Evolutionary conservation across 2,329 filamentous ascomycete genomes (phyloP), one percentile per base, ranked within the genome.

Genomic region (Cryphonectria nitschkei): DNA sequence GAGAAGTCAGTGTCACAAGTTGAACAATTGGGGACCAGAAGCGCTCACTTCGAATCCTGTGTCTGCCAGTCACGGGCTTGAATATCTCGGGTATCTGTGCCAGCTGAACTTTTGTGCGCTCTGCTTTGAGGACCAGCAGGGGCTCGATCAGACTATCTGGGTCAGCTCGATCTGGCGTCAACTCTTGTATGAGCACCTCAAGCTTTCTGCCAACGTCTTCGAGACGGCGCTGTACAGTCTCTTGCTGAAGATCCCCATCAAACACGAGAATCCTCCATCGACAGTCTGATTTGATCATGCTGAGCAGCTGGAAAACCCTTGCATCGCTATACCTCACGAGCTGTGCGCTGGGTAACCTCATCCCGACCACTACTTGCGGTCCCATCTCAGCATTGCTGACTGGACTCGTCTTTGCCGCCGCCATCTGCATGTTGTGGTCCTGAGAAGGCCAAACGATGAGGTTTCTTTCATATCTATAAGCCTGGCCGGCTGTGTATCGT

Each of bases 401-500:
- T 16, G 8, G 3, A 2, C 34, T 34, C 9, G 60, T 65, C 0
- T 68, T 37, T 0, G 52, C 22, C 7, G 9, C 6, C 6, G 1
- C 14, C 22, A 67, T 39, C 16, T 62, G 68, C 0, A 61, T 63
- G 0, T 54, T 3, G 7, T 62, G 34, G 16, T 16, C 60, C 3
- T 34, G 54, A 5, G 34, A 61, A 64, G 61, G 73, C 16, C 76
- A 74, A 14, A 84, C 86, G 9, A 90, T 81, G 0, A 76, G 69
- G 0, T 86, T 89, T 34, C 82, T 80, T 2, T 83, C 82, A 74
- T 92, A 92, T 66, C 80, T 80, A 0, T 85, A 83, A 0, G 85
- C 88, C 70, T 90, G 81, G 0, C 90, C 90, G 1, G 89, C 89
- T 0, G 85, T 91, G 74, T 89, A 91, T 68, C 84, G 80, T 0